Conservation (phyloP, 2,329 filamentous ascomycete species). For the Diaporthe vexans region DNA sequence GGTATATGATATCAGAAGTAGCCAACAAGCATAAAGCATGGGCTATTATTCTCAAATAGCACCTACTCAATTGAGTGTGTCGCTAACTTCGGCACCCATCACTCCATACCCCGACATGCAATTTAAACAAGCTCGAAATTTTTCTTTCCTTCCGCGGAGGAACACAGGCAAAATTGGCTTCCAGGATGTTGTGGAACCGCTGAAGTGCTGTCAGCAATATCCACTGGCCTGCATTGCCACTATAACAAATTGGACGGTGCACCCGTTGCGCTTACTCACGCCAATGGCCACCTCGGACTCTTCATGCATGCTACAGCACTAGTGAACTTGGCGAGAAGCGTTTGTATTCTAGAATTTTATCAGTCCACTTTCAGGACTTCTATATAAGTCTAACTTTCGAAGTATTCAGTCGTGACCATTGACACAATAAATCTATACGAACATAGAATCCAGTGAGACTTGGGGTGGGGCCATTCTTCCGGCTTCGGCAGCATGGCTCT, state of each 20-base stretch:
- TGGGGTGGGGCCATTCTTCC: too few species aligned
- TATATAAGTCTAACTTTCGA: background rate
- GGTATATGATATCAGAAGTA: too few species aligned
- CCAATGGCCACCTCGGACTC: constrained; percentile 20
- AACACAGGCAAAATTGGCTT: background rate
- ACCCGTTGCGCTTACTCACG: background rate
- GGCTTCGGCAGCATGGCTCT: background rate
- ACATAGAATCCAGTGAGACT: background rate
- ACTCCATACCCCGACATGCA: background rate
- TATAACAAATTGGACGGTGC: constrained; percentile 2
- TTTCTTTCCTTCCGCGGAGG: too few species aligned
- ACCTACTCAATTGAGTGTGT: background rate
- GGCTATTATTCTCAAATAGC: background rate
- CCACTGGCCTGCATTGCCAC: constrained; percentile 8
- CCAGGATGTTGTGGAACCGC: background rate
- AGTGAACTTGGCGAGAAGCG: background rate
- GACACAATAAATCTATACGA: too few species aligned
- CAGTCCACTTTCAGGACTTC: too few species aligned
- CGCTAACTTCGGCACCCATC: accelerated
- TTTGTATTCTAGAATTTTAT: background rate
- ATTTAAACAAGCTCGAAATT: background rate
- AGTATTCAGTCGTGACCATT: too few species aligned
- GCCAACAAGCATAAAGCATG: too few species aligned
- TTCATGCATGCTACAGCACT: constrained; percentile 2
- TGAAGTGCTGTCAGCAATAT: background rate